phyloP scores from a whole-genome alignment of 1,139 yeast species.

The Candida gigantensis region DNA sequence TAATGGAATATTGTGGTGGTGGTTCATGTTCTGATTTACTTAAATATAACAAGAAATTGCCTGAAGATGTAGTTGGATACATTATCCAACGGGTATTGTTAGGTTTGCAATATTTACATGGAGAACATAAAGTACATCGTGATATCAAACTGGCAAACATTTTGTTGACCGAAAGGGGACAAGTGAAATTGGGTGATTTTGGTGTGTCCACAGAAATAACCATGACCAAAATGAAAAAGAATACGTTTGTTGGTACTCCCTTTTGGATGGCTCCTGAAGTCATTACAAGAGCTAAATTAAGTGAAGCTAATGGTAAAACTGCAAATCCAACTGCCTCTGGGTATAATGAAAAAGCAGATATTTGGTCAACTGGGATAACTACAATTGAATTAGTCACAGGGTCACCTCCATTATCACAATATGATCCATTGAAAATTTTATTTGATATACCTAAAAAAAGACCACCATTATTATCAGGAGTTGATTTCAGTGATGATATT shows the following conservation, averaged over 20 bases:
- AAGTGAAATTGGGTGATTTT: conserved; percentile 77
- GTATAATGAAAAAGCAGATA: conserved; percentile 78
- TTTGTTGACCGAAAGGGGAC: conserved; percentile 60
- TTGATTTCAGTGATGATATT: conserved; percentile 47
- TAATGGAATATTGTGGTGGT: conserved; percentile 92
- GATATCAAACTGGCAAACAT: conserved; percentile 86
- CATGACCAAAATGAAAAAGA: conserved; percentile 56
- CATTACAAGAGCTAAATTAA: conserved; percentile 54
- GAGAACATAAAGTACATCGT: conserved; percentile 75
- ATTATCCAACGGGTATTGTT: conserved; percentile 59
- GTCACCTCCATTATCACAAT: conserved; percentile 65
- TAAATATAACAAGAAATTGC: conserved; percentile 49
- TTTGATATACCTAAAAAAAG: conserved; percentile 68
- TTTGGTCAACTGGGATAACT: conserved; percentile 88
- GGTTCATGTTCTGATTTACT: conserved; percentile 83
- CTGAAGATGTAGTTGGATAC: conserved; percentile 59
- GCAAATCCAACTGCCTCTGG: conserved; percentile 35
- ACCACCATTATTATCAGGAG: conserved; percentile 60
- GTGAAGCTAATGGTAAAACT: conserved; percentile 77
- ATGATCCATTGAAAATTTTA: conserved; percentile 75
- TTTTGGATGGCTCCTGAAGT: conserved; percentile 96
- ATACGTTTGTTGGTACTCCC: conserved; percentile 87
- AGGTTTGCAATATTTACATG: conserved; percentile 72
- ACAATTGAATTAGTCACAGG: conserved; percentile 75
- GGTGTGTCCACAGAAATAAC: conserved; percentile 84